Evolutionary conservation across 2,329 filamentous ascomycete genomes (phyloP).

Genomic region (Fusarium sp.): DNA sequence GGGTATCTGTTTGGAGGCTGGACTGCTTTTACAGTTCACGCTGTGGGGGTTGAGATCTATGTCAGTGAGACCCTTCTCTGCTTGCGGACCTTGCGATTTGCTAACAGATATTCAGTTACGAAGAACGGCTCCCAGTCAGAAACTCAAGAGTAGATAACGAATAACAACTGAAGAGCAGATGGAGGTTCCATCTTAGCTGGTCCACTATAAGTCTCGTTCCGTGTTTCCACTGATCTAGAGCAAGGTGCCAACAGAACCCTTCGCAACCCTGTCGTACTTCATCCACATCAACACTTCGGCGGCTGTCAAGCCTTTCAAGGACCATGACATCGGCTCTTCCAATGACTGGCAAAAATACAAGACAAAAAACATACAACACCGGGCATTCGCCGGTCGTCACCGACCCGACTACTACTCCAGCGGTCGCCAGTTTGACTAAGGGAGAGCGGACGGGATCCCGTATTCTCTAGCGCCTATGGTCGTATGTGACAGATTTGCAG

Average conservation of each 20-base stretch:
- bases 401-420: background rate
- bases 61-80: background rate
- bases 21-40: background rate
- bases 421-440: background rate
- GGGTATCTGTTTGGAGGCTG: conserved; percentile 14
- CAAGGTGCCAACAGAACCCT: background rate
- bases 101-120: background rate
- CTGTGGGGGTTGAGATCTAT: conserved; percentile 7
- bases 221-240: too few relatives aligned
- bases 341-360: background rate
- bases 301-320: background rate
- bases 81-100: background rate
- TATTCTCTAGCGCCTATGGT: background rate
- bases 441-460: background rate
- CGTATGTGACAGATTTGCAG: background rate
- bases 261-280: background rate
- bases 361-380: background rate
- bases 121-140: background rate
- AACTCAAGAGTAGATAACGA: background rate
- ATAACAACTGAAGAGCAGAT: background rate
- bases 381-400: background rate
- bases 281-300: background rate
- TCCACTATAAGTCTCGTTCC: too few relatives aligned
- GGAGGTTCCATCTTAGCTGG: too few relatives aligned
- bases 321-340: background rate